Conservation (phyloP, 2,329 filamentous ascomycete genomes). For the Incumbomyces lentus region DNA sequence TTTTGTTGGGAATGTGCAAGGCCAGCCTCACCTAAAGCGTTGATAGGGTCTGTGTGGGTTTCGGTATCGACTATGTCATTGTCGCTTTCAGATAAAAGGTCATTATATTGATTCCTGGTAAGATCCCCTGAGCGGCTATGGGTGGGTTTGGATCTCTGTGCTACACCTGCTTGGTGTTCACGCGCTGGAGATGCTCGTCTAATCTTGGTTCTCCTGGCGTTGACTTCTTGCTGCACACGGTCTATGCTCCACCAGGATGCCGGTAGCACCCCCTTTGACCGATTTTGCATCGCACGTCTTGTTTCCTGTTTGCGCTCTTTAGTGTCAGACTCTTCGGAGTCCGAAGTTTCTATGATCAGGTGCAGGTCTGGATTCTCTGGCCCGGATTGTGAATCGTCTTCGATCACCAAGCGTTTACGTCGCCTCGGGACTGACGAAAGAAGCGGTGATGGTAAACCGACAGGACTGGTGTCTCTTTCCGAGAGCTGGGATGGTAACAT, state of each 20-base stretch:
- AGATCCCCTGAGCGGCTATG: not conserved
- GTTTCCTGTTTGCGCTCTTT: not conserved
- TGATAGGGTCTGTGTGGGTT: no score
- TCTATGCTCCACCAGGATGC: constrained; percentile 31
- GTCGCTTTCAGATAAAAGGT: constrained; percentile 1
- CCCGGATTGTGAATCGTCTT: constrained; percentile 6
- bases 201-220: constrained; percentile 5
- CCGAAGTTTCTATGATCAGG: not conserved
- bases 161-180: constrained; percentile 13
- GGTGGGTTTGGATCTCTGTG: constrained; percentile 5
- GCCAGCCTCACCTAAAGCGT: no score
- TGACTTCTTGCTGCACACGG: constrained; percentile 11
- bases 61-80: not conserved
- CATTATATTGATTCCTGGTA: not conserved
- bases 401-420: constrained; percentile 2
- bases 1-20: not conserved
- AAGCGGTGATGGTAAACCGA: constrained; percentile 1
- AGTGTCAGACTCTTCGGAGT: not conserved
- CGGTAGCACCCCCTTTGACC: constrained; percentile 39
- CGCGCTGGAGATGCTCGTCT: constrained; percentile 10
- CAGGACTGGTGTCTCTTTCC: not conserved
- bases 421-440: not conserved
- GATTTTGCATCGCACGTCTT: constrained; percentile 27
- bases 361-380: not conserved
- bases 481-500: not conserved